Evolutionary conservation across 1,284 basidiomycete species (phyloP), one percentile per base, ranked within the genome.

Genomic region (Omphalotus olearius): DNA sequence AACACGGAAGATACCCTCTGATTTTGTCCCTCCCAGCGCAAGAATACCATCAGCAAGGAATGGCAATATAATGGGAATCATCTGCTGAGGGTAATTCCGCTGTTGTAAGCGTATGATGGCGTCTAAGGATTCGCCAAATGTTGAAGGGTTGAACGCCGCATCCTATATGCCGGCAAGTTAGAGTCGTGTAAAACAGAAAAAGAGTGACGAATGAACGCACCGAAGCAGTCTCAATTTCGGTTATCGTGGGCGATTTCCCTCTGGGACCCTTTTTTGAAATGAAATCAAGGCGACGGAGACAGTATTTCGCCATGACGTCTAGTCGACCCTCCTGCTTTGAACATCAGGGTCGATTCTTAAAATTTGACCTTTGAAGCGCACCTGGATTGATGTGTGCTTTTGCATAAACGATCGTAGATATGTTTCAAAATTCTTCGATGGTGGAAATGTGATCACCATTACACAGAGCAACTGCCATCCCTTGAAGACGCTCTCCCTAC

Each of bases 391-490:
- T 25, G 77, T 85, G 56, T 78, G 80, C 57, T 82, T 80, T 53
- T 85, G 78, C 43, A 95, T 82, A 69, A 93, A 96, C 10, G 79
- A 75, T 30, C 78, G 80, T 3, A 96, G 76, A 64, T 91, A 91
- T 0, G 83, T 75, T 64, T 93, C 90, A 59, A 96, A 93, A 64
- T 92, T 86, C 68, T 92, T 92, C 16, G 91, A 93, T 0, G 93
- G 93, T 3, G 91, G 88, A 65, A 96, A 96, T 1, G 91, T 88
- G 50, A 90, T 80, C 14, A 94, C 75, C 25, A 94, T 71, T 0
- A 95, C 92, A 63, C 91, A 95, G 33, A 96, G 72, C 42, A 96
- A 71, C 64, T 96, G 93, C 88, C 93, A 96, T 25, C 93, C 93
- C 59, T 85, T 86, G 69, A 94, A 92, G 30, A 83, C 66, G 59